phyloP scores from a whole-genome alignment of 345 rosid species.

The Viola odorata region DNA sequence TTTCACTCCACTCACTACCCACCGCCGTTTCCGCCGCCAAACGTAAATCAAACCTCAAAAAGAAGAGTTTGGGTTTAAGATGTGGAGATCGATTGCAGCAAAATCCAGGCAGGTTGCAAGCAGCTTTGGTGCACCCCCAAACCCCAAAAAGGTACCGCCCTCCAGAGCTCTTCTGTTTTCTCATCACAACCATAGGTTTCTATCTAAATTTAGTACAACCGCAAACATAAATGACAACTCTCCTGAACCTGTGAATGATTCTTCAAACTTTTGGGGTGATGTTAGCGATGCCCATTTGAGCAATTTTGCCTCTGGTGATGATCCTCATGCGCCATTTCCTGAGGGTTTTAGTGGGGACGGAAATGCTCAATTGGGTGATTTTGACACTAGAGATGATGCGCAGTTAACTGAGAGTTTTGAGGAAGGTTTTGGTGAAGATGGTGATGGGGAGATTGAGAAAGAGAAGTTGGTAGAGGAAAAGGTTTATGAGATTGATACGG shows the following conservation, averaged over 20 bases:
- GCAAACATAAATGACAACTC: conserved; percentile 19
- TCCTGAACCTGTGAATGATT: conserved; percentile 4
- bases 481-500: conserved; percentile 38
- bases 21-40: too few species aligned
- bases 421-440: neutral
- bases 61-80: conserved; percentile 5
- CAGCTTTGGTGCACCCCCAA: conserved; percentile 15
- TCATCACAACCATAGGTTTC: conserved; percentile 26
- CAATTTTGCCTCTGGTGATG: neutral
- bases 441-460: neutral
- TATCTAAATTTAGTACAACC: conserved; percentile 26
- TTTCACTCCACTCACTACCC: too few species aligned
- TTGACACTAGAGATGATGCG: neutral
- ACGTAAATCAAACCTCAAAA: too few species aligned
- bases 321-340: neutral
- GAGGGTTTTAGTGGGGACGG: neutral
- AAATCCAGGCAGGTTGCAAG: conserved; percentile 32
- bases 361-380: neutral
- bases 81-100: conserved; percentile 55
- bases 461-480: neutral
- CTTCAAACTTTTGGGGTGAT: conserved; percentile 9
- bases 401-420: neutral
- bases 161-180: conserved; percentile 18
- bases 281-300: conserved; percentile 16
- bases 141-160: conserved; percentile 21